These are phyloP conservation scores for Malus hybrid DNA, from an alignment of 331 rosid genomes.

Conservation along the genomic window DNA sequence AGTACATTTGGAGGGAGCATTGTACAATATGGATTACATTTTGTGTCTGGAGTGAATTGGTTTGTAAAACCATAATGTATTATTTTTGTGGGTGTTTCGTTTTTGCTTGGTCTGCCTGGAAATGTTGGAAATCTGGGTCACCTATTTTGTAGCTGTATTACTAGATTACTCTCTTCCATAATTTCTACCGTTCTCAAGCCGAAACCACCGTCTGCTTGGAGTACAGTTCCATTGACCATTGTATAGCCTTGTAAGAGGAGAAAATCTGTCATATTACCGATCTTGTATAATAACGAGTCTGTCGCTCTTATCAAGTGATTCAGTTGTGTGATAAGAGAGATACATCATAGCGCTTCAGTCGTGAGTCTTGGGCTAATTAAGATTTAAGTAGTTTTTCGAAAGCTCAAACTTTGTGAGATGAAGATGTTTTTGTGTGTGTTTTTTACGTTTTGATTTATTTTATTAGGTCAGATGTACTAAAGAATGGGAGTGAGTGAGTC, in stretches of 20 bases:
- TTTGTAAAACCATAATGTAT: slow-evolving; percentile 18
- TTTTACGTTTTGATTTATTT: no score
- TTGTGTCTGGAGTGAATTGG: neutral
- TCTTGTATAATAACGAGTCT: neutral
- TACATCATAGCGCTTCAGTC: no score
- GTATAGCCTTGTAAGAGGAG: neutral
- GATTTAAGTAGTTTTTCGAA: no score
- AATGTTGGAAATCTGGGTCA: neutral
- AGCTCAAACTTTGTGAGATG: no score
- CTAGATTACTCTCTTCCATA: neutral
- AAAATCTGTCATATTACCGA: neutral
- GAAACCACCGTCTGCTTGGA: neutral
- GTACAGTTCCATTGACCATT: neutral
- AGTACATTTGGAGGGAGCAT: neutral
- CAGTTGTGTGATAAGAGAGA: neutral
- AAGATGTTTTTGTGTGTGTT: no score
- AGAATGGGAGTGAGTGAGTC: no score
- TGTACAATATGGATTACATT: neutral
- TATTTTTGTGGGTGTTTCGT: slow-evolving; percentile 10
- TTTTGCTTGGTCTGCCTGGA: neutral
- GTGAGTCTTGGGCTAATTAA: no score
- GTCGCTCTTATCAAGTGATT: neutral
- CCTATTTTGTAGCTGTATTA: neutral
- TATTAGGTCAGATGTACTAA: no score
- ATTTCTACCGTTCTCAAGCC: neutral